Evolutionary conservation across 257 asterid species (phyloP), one percentile per base, ranked within the genome.

Genomic region (Leptodermis oblonga): DNA sequence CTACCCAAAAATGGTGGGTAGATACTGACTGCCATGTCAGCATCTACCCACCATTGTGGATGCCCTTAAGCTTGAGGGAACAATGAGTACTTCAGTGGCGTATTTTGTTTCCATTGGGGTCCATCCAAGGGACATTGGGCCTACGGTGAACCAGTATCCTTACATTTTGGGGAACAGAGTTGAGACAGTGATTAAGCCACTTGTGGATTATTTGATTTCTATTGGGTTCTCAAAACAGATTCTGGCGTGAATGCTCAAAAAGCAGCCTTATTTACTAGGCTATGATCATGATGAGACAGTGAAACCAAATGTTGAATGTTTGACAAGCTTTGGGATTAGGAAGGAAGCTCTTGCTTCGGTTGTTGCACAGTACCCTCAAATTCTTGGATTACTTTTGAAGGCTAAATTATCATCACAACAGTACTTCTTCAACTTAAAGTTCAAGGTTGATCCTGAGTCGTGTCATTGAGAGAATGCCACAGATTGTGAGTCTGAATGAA

Each of bases 41-140:
- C n/a, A n/a, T n/a, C n/a, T n/a, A n/a, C n/a, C n/a, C n/a, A n/a
- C n/a, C n/a, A n/a, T n/a, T n/a, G n/a, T n/a, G n/a, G n/a, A n/a
- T n/a, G n/a, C n/a, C n/a, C n/a, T n/a, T n/a, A 93, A 93, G 85
- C 94, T 85, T 7, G 99, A 93, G 74, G 96, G 99, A 22, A 90
- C 99, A 0, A 93, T 93, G 97, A 90, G 96, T 70, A 87, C 97
- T 8, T 87, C 95, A 0, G 88, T 90, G 72, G 99, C 96, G 2
- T 93, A 93, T 73, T 85, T 93, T 78, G 86, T 93, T 49, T 88
- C 96, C 74, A 87, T 93, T 26, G 95, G 97, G 65, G 99, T 93
- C 74, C 85, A 82, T 74, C 96, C 90, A 0, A 86, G 97, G 77
- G 97, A 93, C 70, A 84, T 90, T 46, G 99, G 99, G n/a, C 96